Base-by-base conservation (phyloP, 169 alveolate species). In the Cryptosporidium meleagridis region DNA sequence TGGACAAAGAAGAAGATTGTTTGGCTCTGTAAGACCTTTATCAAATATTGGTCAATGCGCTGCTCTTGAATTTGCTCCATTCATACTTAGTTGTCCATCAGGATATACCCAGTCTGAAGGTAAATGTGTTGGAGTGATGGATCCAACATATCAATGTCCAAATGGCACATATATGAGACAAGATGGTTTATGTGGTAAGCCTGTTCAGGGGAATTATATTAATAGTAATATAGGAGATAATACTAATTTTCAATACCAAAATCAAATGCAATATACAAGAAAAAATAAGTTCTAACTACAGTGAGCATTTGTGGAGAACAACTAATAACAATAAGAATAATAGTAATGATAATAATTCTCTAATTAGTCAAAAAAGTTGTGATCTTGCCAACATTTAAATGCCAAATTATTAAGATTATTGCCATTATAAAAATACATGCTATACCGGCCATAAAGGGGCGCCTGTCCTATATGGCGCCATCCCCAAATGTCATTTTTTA, bases 31-130 rank as follows among this genome's bases (percentile, higher is more conserved):
- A 1, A 80, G 89, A 44, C 89, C 89, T 26, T 18, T 48, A 39
- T 80, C 89, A 41, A 80, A 59, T 41, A 26, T 59, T 7, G 65
- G 75, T 3, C 89, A 80, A 44, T 80, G 89, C 26, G 65, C 89
- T 9, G 89, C 89, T 29, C 75, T 80, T 10, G 89, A 80, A 51
- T 80, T 80, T 48, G 41, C 89, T 7, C 89, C 89, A 37, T 80
- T 59, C 55, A 48, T 44, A n/a, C 31, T 80, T 14, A 80, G 75
- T 48, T 80, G 89, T 37, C 72, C 65, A 41, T 10, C n/a, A 23
- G 89, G 89, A 31, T 80, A 35, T 29, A 48, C 89, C 5, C 75
- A 80, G 14, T 12, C 89, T 10, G 80, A 80, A 29, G 89, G 89
- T 3, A 80, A 65, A 31, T 80, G 89, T 29, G 12, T 80, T 21